Base-by-base conservation (phyloP, 2,329 filamentous ascomycete species). In the Penicillium freii region DNA sequence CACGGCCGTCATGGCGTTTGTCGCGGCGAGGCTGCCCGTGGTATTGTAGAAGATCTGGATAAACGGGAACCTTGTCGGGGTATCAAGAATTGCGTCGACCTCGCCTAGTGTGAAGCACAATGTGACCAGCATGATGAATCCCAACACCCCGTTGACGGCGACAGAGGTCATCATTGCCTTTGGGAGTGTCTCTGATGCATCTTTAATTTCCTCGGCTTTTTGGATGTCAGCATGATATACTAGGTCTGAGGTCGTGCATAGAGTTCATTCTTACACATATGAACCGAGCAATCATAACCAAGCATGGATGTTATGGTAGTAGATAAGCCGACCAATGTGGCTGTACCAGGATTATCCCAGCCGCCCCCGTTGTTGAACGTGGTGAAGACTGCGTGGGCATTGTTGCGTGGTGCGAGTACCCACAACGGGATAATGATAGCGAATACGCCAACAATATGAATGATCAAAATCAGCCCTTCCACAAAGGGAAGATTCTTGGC, bases 11-110 rank as follows among this genome's bases (percentile, higher is more conserved):
- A 84, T 82, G 21, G 79, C 76, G 1, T 78, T 78, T 0, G 82
- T 78, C 0, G 78, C 82, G 1, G 75, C 77, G 2, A 76, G 68
- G 19, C 78, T 81, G 1, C 76, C 71, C 2, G 82, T 81, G 1
- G 78, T 79, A 36, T 83, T 77, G 59, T 76, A 76, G 57, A 85
- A 85, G 23, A 86, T 78, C 49, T 84, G 77, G 64, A 87, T 85
- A 60, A 85, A 85, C 0, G 85, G 84, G 47, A 82, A 84, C 1
- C 78, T 78, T 0, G 82, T 82, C 0, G 75, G 74, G 0, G 77
- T 78, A 0, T 70, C 69, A 3, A 82, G 67, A 0, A 80, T 76
- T 0, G 65, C 67, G 11, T 79, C 73, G 11, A 82, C 69, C 54
- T 85, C 76, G 2, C 77, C 77, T 17, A 85, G 73, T 27, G 79